These are phyloP conservation scores for Nevesoporus exiguus DNA, from an alignment of 768 basidiomycete species.

Conservation along the genomic window DNA sequence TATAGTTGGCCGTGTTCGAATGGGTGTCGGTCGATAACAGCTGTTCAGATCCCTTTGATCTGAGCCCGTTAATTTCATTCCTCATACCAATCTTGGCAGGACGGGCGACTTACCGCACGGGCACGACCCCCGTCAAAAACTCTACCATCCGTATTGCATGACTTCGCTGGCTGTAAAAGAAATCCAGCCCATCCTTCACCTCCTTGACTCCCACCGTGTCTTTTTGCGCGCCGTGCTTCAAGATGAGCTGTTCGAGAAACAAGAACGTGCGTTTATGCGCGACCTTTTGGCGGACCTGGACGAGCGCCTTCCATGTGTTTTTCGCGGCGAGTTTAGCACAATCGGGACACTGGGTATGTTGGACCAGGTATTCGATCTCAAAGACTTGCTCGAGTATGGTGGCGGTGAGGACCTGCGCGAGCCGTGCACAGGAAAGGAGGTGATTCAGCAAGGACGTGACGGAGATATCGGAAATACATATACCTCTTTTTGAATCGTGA, in stretches of 20 bases:
- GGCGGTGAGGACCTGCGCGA: conserved; percentile 76
- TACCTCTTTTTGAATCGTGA: conserved; percentile 99
- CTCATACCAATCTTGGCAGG: not conserved
- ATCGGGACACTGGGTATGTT: conserved; percentile 92
- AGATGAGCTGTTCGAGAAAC: conserved; percentile 93
- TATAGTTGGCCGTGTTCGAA: conserved; percentile 90
- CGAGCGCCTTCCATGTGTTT: conserved; percentile 97
- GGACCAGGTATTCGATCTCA: conserved; percentile 93
- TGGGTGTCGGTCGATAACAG: conserved; percentile 92
- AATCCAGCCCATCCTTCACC: conserved; percentile 91
- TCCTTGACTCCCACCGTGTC: conserved; percentile 94
- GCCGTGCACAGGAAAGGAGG: too few relatives aligned
- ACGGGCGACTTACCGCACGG: conserved; percentile 62
- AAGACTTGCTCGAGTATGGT: conserved; percentile 98
- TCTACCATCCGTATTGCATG: conserved; percentile 97
- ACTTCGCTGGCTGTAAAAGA: conserved; percentile 89
- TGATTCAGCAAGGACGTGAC: not conserved
- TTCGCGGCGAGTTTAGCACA: conserved; percentile 94
- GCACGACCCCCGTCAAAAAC: conserved; percentile 84
- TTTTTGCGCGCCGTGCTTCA: conserved; percentile 95
- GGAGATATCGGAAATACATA: conserved; percentile 10
- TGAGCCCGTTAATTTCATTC: conserved; percentile 27
- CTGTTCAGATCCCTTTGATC: conserved; percentile 93
- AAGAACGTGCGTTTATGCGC: conserved; percentile 97
- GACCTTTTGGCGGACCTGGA: conserved; percentile 99